These are phyloP conservation scores for Bryoglossum gracile DNA, from an alignment of 495 filamentous ascomycete genomes.

Conservation along the genomic window DNA sequence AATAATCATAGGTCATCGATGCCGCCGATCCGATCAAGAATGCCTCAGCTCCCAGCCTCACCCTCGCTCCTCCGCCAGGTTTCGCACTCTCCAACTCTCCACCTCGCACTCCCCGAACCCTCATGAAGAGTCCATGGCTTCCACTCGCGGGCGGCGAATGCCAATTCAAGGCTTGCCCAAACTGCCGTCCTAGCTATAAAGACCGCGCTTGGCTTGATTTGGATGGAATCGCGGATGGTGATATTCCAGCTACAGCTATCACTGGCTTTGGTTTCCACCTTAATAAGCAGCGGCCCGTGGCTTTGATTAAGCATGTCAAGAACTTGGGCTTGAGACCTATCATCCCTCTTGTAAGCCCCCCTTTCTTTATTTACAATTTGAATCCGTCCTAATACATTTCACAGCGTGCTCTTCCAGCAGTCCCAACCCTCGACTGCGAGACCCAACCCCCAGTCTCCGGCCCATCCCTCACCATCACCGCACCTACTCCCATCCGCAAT, in stretches of 20 bases:
- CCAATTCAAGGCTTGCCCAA: slow-evolving; percentile 43
- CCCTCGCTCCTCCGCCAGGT: too few species aligned
- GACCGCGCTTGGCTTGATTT: slow-evolving; percentile 43
- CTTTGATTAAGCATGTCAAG: slow-evolving; percentile 11
- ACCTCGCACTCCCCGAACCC: too few species aligned
- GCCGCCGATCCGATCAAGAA: not conserved
- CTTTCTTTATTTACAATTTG: too few species aligned
- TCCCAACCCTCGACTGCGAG: not conserved
- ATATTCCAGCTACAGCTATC: slow-evolving; percentile 34
- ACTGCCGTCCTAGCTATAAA: slow-evolving; percentile 38
- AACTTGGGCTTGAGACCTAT: slow-evolving; percentile 20
- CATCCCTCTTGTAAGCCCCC: slow-evolving; percentile 15
- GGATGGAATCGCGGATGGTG: slow-evolving; percentile 38
- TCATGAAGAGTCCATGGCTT: slow-evolving; percentile 33
- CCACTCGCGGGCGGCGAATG: slow-evolving; percentile 36
- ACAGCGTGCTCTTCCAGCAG: not conserved
- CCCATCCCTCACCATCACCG: too few species aligned
- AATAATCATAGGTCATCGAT: not conserved
- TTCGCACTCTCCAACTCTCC: too few species aligned
- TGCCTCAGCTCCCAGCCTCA: too few species aligned
- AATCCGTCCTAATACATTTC: not conserved
- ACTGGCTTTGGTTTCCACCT: slow-evolving; percentile 37
- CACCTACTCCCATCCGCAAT: too few species aligned
- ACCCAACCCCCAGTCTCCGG: too few species aligned
- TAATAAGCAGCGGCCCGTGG: slow-evolving; percentile 14